Evolutionary conservation across 2,329 filamentous ascomycete species (phyloP), one percentile per base, ranked within the genome.

Genomic region (Scytalidium sp.): DNA sequence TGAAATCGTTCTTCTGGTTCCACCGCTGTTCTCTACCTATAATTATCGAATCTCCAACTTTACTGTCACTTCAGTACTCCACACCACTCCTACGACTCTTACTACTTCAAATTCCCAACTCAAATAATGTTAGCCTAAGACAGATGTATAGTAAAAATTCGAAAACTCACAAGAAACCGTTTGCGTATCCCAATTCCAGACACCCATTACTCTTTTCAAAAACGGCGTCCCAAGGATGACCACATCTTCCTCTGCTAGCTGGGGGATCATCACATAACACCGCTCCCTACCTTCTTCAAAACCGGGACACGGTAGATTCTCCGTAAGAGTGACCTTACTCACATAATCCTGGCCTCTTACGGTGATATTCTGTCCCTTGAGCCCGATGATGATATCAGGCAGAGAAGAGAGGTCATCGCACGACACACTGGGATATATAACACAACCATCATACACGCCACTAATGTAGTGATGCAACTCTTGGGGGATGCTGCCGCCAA

Each of bases 181-280:
- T 39, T 29, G 45, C 20, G 32, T 19, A 49, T 49, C 46, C 50
- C 42, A 52, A 52, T 52, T 39, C 23, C 45, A 52, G 25, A 52
- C 46, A 5, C 19, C 21, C 17, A 25, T 36, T 19, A 52, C 43
- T 43, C 17, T 49, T 19, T 46, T 43, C 42, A 52, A 46, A 36
- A 52, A 49, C 11, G 21, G 13, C 27, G 36, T 46, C 8, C 50
- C 50, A 8, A 52, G 25, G 20, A 52, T n/a, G 6, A 49, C 22
- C 19, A 44, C 19, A 36, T 49, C 23, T 13, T 27, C 41, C 9
- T n/a, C 32, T 19, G 45, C 27, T 22, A 40, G n/a, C 39, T 20
- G 22, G n/a, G 15, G 5, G 32, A 48, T 19, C 39, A 48, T 43
- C 4, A 50, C 43, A n/a, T 23, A 15, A 23, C 48, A 50, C 48